Conservation (phyloP, 2,329 filamentous ascomycete species). For the Chrysoporthe puriensis region DNA sequence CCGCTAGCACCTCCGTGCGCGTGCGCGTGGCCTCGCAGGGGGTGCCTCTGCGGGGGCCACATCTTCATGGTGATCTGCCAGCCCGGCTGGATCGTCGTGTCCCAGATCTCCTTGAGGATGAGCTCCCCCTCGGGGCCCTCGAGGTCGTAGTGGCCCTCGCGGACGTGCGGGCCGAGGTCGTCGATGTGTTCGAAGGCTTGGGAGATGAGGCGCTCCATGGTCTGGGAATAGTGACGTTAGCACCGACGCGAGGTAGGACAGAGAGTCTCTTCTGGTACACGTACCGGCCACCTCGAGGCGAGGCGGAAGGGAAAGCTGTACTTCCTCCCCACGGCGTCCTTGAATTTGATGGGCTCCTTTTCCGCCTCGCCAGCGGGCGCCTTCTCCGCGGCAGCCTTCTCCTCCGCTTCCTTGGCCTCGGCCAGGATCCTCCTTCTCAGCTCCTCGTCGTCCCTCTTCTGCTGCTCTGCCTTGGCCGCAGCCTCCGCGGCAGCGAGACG, state of each 20-base stretch:
- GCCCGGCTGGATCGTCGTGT: conserved; percentile 78
- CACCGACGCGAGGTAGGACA: not conserved
- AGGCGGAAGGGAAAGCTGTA: conserved; percentile 90
- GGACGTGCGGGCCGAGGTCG: conserved; percentile 74
- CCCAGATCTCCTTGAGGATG: conserved; percentile 81
- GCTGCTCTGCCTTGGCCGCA: conserved; percentile 36
- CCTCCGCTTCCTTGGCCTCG: conserved; percentile 43
- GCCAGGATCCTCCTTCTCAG: conserved; percentile 44
- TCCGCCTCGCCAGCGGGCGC: conserved; percentile 57
- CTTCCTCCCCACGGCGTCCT: conserved; percentile 87
- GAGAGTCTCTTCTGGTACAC: conserved; percentile 37
- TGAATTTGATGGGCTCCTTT: conserved; percentile 82
- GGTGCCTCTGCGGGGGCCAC: conserved; percentile 58
- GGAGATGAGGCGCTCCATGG: conserved; percentile 85
- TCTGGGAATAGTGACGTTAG: conserved; percentile 49
- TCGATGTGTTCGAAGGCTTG: conserved; percentile 83
- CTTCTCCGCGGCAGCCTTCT: conserved; percentile 44
- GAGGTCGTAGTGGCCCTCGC: conserved; percentile 79
- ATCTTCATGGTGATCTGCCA: conserved; percentile 65
- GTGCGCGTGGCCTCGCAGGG: conserved; percentile 31
- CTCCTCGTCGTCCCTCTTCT: conserved; percentile 46
- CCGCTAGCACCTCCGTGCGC: conserved; percentile 23
- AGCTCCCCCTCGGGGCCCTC: conserved; percentile 80
- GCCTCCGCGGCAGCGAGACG: conserved; percentile 34
- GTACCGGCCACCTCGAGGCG: conserved; percentile 81